Conservation (phyloP, 805 yeast species). For the Metschnikowia santaceciliae region DNA sequence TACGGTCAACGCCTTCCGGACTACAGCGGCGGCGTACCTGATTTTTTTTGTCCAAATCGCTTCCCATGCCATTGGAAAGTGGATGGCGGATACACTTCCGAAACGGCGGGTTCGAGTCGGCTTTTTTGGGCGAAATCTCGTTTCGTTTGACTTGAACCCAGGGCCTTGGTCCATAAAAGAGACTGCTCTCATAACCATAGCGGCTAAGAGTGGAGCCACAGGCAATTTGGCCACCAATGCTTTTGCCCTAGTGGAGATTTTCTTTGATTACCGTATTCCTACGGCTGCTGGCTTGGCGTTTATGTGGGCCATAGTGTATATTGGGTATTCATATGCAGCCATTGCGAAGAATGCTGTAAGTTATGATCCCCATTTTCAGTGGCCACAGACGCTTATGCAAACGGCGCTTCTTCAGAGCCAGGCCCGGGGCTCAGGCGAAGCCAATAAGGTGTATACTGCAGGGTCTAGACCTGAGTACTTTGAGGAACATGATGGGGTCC, state of each 20-base stretch:
- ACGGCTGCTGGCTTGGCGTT: slow-evolving; percentile 35
- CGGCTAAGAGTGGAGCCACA: slow-evolving; percentile 51
- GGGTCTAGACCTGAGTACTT: background rate
- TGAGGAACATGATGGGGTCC: too few species aligned
- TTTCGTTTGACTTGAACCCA: slow-evolving; percentile 39
- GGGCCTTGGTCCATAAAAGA: slow-evolving; percentile 57
- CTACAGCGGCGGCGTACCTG: slow-evolving; percentile 48
- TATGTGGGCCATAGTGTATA: slow-evolving; percentile 51
- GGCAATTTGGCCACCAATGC: slow-evolving; percentile 49
- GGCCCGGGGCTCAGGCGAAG: slow-evolving; percentile 3
- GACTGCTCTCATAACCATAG: slow-evolving; percentile 47
- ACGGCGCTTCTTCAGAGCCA: slow-evolving; percentile 30
- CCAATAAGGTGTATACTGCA: background rate
- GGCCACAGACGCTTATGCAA: slow-evolving; percentile 52
- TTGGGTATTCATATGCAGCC: slow-evolving; percentile 52
- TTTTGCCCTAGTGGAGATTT: slow-evolving; percentile 43
- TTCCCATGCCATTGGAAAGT: slow-evolving; percentile 45
- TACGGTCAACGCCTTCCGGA: slow-evolving; percentile 40
- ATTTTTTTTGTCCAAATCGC: slow-evolving; percentile 50
- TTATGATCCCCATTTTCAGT: slow-evolving; percentile 46
- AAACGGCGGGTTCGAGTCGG: slow-evolving; percentile 18
- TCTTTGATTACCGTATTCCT: slow-evolving; percentile 35
- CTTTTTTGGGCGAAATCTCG: slow-evolving; percentile 7
- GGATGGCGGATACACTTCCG: slow-evolving; percentile 43
- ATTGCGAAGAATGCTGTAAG: slow-evolving; percentile 43